Base-by-base conservation (phyloP, 2,329 filamentous ascomycete species). In the Neonectria neomacrospora region DNA sequence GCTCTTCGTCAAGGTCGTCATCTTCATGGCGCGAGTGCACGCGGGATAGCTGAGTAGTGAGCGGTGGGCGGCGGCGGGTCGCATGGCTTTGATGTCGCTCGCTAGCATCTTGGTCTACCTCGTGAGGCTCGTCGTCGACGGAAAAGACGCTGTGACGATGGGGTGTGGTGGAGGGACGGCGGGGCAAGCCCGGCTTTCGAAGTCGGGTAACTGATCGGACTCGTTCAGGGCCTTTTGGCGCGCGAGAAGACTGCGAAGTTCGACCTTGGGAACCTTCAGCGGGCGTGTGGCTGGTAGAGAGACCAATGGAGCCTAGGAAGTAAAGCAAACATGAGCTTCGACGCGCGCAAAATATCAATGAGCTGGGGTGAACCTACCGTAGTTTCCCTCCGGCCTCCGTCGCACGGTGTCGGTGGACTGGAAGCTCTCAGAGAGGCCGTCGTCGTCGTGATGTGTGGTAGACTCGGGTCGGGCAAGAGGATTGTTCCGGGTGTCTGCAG, bases 101-200 rank as follows among this genome's bases (percentile, higher is more conserved):
- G 47, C 79, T 80, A 65, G 85, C 80, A 73, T 94, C 91, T 65
- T 88, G 87, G 74, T 92, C 90, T 20, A 97, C 88, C 78, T 97
- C 95, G 67, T 88, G 85, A 23, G 89, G 83, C 74, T 93, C 94
- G 76, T 98, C 95, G 75, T 98, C 94, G 51, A 93, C 93, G 0
- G 94, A 97, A 80, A 97, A 98, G 64, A 95, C 85, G 66, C 92
- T 91, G 30, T 94, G 92, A 57, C 93, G 90, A 75, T 95, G 88
- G 3, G 93, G 94, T 42, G 88, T 88, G 60, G 87, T 92, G 23
- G 93, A 93, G 1, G 90, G 84, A 65, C 93, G 90, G 70, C 93
- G 90, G 61, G 86, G 78, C 78, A 95, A 87, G 11, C 86, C 80
- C 18, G 93, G 93, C 76, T 95, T 96, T 76, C 88, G 89, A 14